A percentile compares a stretch with the other conserved stretches of the same genome.
Conservation (phyloP, 495 filamentous ascomycete species). For the Tuber melanosporum region DNA sequence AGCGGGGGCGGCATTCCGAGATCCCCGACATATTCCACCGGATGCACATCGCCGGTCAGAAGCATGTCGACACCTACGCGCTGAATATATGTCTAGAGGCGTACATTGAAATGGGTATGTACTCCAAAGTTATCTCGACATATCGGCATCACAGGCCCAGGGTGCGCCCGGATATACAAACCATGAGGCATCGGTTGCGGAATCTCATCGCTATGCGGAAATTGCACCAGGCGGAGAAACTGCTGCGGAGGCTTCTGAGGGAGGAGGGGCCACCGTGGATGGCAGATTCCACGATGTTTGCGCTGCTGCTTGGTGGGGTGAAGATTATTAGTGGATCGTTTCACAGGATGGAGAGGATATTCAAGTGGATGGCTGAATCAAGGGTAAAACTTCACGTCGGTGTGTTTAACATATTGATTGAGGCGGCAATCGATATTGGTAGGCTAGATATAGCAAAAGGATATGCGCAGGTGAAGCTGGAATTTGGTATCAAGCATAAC, state of each 20-base stretch:
- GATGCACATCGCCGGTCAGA: conserved; percentile 10
- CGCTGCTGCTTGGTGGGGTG: conserved; percentile 25
- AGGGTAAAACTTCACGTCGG: conserved; percentile 12
- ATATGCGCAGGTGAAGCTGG: conserved; percentile 33
- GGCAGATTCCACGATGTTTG: conserved; percentile 26
- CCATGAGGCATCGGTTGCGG: conserved; percentile 25
- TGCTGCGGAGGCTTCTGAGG: conserved; percentile 22
- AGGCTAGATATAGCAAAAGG: conserved; percentile 20
- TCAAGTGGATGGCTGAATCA: conserved; percentile 33
- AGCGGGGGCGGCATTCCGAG: conserved; percentile 16
- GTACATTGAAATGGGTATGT: conserved; percentile 31
- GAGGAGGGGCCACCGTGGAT: conserved; percentile 13
- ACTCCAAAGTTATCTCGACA: conserved; percentile 18
- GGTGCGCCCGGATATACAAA: conserved; percentile 27
- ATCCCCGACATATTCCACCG: conserved; percentile 27
- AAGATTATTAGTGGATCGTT: conserved; percentile 19
- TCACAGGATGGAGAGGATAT: conserved; percentile 30
- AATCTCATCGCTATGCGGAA: conserved; percentile 28
- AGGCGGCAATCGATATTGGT: conserved; percentile 29
- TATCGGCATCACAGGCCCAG: conserved; percentile 21
- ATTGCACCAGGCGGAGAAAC: conserved; percentile 17
- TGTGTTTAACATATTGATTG: conserved; percentile 39
- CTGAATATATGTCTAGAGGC: conserved; percentile 35
- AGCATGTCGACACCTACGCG: conserved; percentile 20
- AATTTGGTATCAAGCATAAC: conserved; percentile 27